These are phyloP conservation scores for Chaetomiaceae sp. DNA, from an alignment of 2,329 filamentous ascomycete genomes.

Conservation along the genomic window DNA sequence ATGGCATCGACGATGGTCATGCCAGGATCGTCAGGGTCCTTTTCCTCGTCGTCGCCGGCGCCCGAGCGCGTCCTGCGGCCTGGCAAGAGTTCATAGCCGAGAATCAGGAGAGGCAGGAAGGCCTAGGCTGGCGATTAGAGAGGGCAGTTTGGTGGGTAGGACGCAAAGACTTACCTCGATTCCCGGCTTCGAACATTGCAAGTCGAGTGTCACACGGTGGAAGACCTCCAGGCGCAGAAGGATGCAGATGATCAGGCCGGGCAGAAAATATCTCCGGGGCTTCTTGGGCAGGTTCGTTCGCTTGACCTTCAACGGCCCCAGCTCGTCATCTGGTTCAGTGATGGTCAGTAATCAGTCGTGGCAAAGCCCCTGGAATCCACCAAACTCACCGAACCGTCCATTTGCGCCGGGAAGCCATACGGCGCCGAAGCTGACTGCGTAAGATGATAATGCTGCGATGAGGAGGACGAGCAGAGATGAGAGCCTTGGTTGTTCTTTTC, in stretches of 20 bases:
- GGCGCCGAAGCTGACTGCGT: slow-evolving; percentile 39
- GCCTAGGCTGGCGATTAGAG: slow-evolving; percentile 33
- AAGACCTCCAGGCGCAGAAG: slow-evolving; percentile 47
- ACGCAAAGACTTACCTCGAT: slow-evolving; percentile 39
- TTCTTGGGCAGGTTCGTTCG: slow-evolving; percentile 40
- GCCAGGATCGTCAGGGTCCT: slow-evolving; percentile 43
- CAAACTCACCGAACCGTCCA: slow-evolving; percentile 41
- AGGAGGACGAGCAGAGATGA: slow-evolving; percentile 46
- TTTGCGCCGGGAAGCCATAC: slow-evolving; percentile 45
- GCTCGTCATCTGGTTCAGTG: slow-evolving; percentile 24
- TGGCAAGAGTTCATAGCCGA: slow-evolving; percentile 43
- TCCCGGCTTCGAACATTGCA: slow-evolving; percentile 49
- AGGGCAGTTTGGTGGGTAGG: not conserved
- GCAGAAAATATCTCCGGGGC: slow-evolving; percentile 44
- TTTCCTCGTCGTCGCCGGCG: slow-evolving; percentile 33
- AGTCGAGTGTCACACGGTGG: slow-evolving; percentile 41
- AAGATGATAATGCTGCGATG: slow-evolving; percentile 41
- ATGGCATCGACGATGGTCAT: slow-evolving; percentile 46
- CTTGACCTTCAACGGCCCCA: slow-evolving; percentile 34
- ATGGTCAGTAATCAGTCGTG: not conserved
- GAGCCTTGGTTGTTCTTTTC: slow-evolving; percentile 44
- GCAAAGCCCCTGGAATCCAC: not conserved
- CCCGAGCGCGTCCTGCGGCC: slow-evolving; percentile 28
- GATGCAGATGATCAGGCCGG: slow-evolving; percentile 41
- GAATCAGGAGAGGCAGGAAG: slow-evolving; percentile 44